Percentiles rank a stretch among this genome's conserved stretches.
Evolutionary conservation across 306 rosid genomes (phyloP).

Genomic region (Quercus robur): DNA sequence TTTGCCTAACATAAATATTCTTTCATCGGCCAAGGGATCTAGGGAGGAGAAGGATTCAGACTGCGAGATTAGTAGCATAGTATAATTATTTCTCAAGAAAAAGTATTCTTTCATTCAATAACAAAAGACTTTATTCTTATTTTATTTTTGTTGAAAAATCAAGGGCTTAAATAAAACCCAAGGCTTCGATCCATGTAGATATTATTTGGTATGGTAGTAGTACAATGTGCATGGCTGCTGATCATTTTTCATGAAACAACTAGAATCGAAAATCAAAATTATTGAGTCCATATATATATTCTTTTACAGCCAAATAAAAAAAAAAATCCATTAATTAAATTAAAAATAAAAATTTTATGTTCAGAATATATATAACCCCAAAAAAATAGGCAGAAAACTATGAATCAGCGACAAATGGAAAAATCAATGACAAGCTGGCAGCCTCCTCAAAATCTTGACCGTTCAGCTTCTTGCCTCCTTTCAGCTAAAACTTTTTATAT

Average conservation of each 20-base stretch:
- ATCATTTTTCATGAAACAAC: not conserved
- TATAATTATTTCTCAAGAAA: too few relatives aligned
- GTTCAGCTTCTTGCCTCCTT: too few relatives aligned
- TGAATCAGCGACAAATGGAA: not conserved
- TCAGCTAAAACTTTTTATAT: not conserved
- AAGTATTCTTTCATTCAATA: too few relatives aligned
- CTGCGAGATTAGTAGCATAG: fast-evolving
- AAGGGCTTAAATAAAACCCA: too few relatives aligned
- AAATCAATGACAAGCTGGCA: not conserved
- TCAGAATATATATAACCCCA: not conserved
- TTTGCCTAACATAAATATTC: too few relatives aligned
- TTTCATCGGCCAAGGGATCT: too few relatives aligned
- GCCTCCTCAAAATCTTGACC: too few relatives aligned
- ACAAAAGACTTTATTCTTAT: too few relatives aligned
- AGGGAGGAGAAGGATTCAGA: fast-evolving
- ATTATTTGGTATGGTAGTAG: too few relatives aligned
- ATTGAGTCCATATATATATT: not conserved
- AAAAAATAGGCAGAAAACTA: too few relatives aligned
- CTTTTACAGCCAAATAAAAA: not conserved
- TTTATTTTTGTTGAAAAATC: too few relatives aligned
- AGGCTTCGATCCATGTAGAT: too few relatives aligned
- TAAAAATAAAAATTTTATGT: not conserved
- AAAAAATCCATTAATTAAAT: not conserved
- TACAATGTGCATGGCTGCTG: not conserved
- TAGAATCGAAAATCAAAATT: not conserved